phyloP scores from a whole-genome alignment of 305 asterid genomes.

The Galium porrigens region DNA sequence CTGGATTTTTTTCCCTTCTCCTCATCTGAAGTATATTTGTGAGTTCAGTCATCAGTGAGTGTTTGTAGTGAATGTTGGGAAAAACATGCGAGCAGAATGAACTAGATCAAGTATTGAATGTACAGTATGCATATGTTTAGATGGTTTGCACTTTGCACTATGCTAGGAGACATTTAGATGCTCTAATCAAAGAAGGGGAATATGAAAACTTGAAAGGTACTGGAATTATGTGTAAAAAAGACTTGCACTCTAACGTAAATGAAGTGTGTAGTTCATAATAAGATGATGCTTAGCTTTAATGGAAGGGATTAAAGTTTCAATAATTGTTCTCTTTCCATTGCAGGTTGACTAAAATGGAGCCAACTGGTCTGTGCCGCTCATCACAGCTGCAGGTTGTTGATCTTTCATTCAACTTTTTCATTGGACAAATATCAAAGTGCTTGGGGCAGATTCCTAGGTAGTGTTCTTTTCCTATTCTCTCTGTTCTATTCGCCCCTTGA shows the following conservation, averaged over 20 bases:
- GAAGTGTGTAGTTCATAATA: not conserved
- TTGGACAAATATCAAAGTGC: conserved; percentile 76
- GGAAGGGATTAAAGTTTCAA: not conserved
- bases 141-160: no score
- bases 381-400: conserved; percentile 58
- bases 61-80: no score
- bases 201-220: not conserved
- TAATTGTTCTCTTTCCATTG: conserved; percentile 12
- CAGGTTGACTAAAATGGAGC: conserved; percentile 47
- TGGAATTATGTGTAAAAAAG: not conserved
- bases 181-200: no score
- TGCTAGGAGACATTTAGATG: no score
- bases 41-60: no score
- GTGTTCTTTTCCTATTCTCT: conserved; percentile 6
- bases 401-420: conserved; percentile 65
- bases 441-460: conserved; percentile 64
- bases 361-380: conserved; percentile 53
- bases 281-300: not conserved
- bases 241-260: not conserved
- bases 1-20: no score
- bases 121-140: no score
- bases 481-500: not conserved
- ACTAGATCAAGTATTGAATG: no score
- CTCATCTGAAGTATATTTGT: no score
- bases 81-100: no score